Percentiles rank a stretch among this genome's conserved stretches.
phyloP scores from a whole-genome alignment of 202 grass and related monocot genomes.

The Saccharum hybrid region DNA sequence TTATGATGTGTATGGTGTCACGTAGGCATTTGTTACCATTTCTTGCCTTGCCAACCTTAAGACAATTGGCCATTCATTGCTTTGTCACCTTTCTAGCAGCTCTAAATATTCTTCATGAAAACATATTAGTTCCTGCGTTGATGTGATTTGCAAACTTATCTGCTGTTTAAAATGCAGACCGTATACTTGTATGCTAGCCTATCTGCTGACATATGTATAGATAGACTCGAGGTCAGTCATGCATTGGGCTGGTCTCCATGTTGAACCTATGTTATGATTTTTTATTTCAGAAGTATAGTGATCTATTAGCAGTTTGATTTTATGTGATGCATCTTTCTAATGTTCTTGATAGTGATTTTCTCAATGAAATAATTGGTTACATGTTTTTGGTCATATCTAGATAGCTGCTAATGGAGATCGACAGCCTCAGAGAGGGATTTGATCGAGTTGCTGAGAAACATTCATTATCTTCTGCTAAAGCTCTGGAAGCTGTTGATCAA shows the following conservation, averaged over 20 bases:
- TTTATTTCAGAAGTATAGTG: neutral
- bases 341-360: slow-evolving; percentile 6
- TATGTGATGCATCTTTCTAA: slow-evolving; percentile 17
- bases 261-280: neutral
- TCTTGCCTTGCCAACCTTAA: neutral
- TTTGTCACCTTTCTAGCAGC: neutral
- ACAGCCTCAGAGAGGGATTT: slow-evolving; percentile 77
- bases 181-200: neutral
- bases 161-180: neutral
- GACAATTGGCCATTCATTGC: neutral
- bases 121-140: neutral
- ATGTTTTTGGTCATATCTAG: slow-evolving; percentile 30
- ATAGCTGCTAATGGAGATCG: slow-evolving; percentile 66
- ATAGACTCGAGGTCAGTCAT: neutral
- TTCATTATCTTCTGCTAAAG: slow-evolving; percentile 57
- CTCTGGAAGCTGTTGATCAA: slow-evolving; percentile 64
- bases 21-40: neutral
- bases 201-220: slow-evolving; percentile 13
- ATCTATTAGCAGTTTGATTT: slow-evolving; percentile 2
- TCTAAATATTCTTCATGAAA: neutral
- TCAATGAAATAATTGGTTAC: slow-evolving; percentile 2
- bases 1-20: neutral
- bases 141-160: slow-evolving; percentile 3
- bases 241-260: neutral
- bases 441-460: slow-evolving; percentile 82